Evolutionary conservation across 176 grass and related monocot genomes (phyloP).

Genomic region (Zea luxurians): DNA sequence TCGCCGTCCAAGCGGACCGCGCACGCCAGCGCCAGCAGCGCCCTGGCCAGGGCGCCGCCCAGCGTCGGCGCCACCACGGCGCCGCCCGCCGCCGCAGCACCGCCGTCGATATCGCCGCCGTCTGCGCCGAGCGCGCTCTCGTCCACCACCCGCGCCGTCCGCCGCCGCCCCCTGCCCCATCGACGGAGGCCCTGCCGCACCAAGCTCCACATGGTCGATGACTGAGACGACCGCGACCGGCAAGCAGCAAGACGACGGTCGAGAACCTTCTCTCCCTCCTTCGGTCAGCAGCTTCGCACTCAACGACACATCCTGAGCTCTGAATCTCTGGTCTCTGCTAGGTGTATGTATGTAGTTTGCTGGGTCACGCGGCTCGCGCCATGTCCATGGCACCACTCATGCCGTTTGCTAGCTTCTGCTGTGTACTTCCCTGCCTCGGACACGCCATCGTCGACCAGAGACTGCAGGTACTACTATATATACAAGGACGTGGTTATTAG

Average conservation of each 20-base stretch:
- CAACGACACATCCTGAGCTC: constrained; percentile 13
- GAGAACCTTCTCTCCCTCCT: not conserved
- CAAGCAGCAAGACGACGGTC: not conserved
- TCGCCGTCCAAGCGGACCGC: constrained; percentile 50
- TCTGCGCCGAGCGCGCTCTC: constrained; percentile 44
- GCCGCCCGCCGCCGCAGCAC: not conserved
- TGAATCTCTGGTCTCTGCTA: not conserved
- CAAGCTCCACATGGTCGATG: constrained; percentile 46
- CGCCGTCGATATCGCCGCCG: not conserved
- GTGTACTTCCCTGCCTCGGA: not conserved
- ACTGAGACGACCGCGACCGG: not conserved
- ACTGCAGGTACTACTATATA: constrained; percentile 2
- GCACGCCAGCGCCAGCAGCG: constrained; percentile 56
- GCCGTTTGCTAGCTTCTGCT: not conserved
- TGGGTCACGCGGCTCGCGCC: constrained; percentile 32
- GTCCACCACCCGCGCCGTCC: constrained; percentile 54
- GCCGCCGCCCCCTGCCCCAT: constrained; percentile 22
- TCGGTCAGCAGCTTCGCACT: too few relatives aligned
- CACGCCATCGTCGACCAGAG: constrained; percentile 34
- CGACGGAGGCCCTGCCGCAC: constrained; percentile 42
- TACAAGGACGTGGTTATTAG: not conserved
- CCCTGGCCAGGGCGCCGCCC: constrained; percentile 39
- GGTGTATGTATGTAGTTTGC: not conserved
- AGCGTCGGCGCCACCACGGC: constrained; percentile 8
- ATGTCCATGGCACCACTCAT: constrained; percentile 1